Conservation (phyloP, 495 filamentous ascomycete genomes). For the Neurospora sp. region DNA sequence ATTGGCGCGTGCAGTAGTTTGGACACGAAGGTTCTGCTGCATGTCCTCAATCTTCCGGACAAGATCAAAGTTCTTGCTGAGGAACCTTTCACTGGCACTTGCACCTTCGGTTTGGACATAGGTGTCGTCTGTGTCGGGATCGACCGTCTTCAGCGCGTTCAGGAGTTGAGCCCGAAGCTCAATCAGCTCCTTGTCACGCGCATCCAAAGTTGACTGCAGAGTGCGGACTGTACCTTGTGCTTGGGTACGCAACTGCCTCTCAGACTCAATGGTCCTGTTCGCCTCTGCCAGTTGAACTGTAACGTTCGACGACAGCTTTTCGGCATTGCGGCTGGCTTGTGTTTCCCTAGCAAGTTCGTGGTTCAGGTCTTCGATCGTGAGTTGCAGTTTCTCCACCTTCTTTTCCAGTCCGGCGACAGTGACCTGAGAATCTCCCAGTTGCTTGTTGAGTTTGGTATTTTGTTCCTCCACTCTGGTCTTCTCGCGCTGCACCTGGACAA, state of each 20-base stretch:
- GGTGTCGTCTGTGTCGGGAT: conserved; percentile 48
- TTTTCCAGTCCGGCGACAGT: conserved; percentile 83
- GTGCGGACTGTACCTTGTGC: conserved; percentile 78
- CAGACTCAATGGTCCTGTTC: conserved; percentile 82
- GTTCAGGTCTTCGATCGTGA: conserved; percentile 85
- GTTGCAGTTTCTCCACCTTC: conserved; percentile 86
- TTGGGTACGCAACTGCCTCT: conserved; percentile 75
- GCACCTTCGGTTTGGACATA: conserved; percentile 35
- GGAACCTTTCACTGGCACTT: conserved; percentile 32
- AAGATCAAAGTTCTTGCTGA: conserved; percentile 61
- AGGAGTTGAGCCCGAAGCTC: conserved; percentile 72
- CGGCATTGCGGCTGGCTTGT: conserved; percentile 81
- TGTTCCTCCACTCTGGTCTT: conserved; percentile 80
- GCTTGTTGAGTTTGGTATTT: conserved; percentile 66
- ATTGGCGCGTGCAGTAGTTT: conserved; percentile 70
- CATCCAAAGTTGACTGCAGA: conserved; percentile 66
- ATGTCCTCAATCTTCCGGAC: conserved; percentile 84
- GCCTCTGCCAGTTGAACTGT: conserved; percentile 79
- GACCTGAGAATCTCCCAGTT: conserved; percentile 80
- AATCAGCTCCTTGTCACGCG: conserved; percentile 64
- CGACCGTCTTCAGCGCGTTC: conserved; percentile 73
- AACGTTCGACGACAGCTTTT: conserved; percentile 76
- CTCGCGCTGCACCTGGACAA: conserved; percentile 69
- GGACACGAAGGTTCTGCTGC: conserved; percentile 73
- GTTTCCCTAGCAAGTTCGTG: conserved; percentile 88